Evolutionary conservation across 2,329 filamentous ascomycete species (phyloP).

Genomic region (Cadophora gregata): DNA sequence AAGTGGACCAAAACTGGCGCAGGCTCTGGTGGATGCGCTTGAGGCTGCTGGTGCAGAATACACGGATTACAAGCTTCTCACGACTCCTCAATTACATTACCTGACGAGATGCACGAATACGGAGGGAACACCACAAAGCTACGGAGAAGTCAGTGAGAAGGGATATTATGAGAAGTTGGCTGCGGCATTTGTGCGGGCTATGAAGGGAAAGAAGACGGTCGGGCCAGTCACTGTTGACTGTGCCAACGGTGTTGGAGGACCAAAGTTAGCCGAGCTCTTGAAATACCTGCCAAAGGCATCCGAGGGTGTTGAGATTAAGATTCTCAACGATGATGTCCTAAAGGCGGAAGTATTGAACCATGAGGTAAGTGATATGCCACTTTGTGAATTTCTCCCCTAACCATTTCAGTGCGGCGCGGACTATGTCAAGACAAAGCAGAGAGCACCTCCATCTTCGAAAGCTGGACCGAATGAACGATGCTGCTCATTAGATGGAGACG

Average conservation of each 20-base stretch:
- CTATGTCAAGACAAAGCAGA: slow-evolving; percentile 96
- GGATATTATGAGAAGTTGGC: slow-evolving; percentile 96
- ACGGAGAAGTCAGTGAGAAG: slow-evolving; percentile 85
- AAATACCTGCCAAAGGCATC: slow-evolving; percentile 76
- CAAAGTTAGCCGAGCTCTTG: slow-evolving; percentile 84
- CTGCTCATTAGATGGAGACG: slow-evolving; percentile 93
- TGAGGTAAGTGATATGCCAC: slow-evolving; percentile 60
- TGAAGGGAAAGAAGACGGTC: slow-evolving; percentile 75
- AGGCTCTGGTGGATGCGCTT: slow-evolving; percentile 79
- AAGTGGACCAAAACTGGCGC: slow-evolving; percentile 83
- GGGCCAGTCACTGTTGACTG: slow-evolving; percentile 87
- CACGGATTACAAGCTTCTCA: slow-evolving; percentile 88
- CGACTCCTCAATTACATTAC: slow-evolving; percentile 98
- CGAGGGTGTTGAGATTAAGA: slow-evolving; percentile 78
- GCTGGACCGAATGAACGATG: slow-evolving; percentile 77
- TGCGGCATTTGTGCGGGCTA: slow-evolving; percentile 81
- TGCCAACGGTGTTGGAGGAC: slow-evolving; percentile 94
- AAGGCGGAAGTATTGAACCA: slow-evolving; percentile 88
- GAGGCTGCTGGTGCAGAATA: slow-evolving; percentile 76
- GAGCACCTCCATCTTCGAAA: slow-evolving; percentile 83
- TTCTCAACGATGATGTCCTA: slow-evolving; percentile 92
- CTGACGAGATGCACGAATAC: slow-evolving; percentile 95
- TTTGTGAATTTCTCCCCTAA: slow-evolving; percentile 28
- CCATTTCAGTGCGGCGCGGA: slow-evolving; percentile 81
- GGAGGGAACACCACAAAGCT: slow-evolving; percentile 82